Evolutionary conservation across 169 alveolate genomes (phyloP).

Genomic region (Eimeria tenella): DNA sequence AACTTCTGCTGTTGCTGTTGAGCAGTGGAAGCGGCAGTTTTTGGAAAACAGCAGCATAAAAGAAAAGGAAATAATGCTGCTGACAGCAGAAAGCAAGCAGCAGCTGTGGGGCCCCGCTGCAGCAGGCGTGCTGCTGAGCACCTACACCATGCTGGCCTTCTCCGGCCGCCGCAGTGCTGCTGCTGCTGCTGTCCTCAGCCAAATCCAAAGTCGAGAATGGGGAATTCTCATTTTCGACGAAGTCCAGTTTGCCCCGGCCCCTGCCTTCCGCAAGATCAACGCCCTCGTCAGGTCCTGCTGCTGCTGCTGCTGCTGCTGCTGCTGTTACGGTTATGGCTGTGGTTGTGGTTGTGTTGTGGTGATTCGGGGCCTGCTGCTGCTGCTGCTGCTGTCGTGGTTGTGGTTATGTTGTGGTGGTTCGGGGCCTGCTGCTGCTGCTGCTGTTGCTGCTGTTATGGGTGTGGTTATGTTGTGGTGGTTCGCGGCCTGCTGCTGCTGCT

Average conservation of each 20-base stretch:
- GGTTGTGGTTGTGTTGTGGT: too few relatives aligned
- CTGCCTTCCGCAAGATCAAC: constrained; percentile 94
- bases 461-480: too few relatives aligned
- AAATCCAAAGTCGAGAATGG: constrained; percentile 96
- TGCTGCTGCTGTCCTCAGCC: constrained; percentile 90
- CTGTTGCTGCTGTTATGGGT: too few relatives aligned
- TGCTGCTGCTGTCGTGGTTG: too few relatives aligned
- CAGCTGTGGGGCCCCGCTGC: constrained; percentile 91
- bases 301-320: not conserved
- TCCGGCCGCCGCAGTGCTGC: constrained; percentile 93
- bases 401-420: too few relatives aligned
- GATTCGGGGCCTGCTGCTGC: too few relatives aligned
- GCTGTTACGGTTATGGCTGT: too few relatives aligned
- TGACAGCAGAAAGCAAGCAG: constrained; percentile 97
- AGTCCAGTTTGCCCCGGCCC: constrained; percentile 99
- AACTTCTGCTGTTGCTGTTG: constrained; percentile 91
- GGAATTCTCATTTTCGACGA: constrained; percentile 98
- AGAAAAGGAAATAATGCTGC: constrained; percentile 90
- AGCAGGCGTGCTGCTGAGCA: constrained; percentile 96
- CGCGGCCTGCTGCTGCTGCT: too few relatives aligned
- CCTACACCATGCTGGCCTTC: constrained; percentile 97
- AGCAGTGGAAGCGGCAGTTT: constrained; percentile 94
- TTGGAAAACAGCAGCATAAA: constrained; percentile 94
- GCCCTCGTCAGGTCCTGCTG: constrained; percentile 84
- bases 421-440: too few relatives aligned